Conservation (phyloP, 2,329 filamentous ascomycete species). For the Fusarium dimerum region DNA sequence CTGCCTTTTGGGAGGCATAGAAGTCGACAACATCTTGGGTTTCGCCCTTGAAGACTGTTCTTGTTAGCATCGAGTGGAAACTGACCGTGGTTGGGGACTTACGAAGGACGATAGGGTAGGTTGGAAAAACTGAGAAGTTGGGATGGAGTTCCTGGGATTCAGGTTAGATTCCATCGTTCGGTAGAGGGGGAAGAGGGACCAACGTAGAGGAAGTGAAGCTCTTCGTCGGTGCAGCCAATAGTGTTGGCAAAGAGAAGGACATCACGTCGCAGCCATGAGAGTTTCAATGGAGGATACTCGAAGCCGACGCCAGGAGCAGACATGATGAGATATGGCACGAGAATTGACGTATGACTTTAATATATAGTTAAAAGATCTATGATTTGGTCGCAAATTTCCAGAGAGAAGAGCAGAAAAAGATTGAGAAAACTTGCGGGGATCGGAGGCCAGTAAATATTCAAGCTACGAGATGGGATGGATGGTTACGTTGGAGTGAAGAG, state of each 20-base stretch:
- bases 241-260: conserved; percentile 86
- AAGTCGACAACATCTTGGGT: conserved; percentile 81
- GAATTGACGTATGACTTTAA: too few relatives aligned
- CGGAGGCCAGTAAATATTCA: too few relatives aligned
- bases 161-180: conserved; percentile 6
- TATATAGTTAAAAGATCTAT: background rate
- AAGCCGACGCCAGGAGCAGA: conserved; percentile 67
- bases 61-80: conserved; percentile 5
- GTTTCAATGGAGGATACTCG: conserved; percentile 73
- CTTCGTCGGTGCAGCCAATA: conserved; percentile 81
- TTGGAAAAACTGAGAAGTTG: conserved; percentile 84
- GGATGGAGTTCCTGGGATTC: conserved; percentile 75
- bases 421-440: too few relatives aligned
- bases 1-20: conserved; percentile 67
- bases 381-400: too few relatives aligned
- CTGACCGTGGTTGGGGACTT: conserved; percentile 15
- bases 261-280: conserved; percentile 87
- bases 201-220: conserved; percentile 92
- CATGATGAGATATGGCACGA: conserved; percentile 27
- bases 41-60: conserved; percentile 71
- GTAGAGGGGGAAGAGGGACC: conserved; percentile 25
- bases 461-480: background rate
- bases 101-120: conserved; percentile 81
- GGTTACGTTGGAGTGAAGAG: background rate
- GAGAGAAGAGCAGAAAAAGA: too few relatives aligned